A percentile compares a stretch with the other conserved stretches of the same genome.
phyloP scores from a whole-genome alignment of 1,284 basidiomycete species.

The Neonothopanus nambi region DNA sequence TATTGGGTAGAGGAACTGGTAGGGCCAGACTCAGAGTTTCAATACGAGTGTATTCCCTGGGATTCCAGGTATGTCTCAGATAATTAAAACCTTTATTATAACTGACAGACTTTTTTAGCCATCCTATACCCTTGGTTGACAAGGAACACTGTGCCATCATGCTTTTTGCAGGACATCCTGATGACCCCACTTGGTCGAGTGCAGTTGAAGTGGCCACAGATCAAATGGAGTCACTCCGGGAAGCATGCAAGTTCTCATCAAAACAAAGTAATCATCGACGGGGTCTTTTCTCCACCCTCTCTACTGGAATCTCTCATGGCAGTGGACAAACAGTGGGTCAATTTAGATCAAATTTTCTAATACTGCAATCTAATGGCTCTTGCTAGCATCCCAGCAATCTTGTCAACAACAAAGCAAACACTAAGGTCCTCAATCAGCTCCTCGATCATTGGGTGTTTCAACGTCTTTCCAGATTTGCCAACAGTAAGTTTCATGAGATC shows the following conservation, averaged over 20 bases:
- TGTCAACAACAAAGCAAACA: not conserved
- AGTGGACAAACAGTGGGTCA: not conserved
- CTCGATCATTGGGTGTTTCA: not conserved
- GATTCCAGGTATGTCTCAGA: not conserved
- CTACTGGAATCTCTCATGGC: not conserved
- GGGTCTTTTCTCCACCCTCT: not conserved
- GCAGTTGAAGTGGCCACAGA: not conserved
- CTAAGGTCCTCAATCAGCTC: not conserved
- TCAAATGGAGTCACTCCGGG: not conserved
- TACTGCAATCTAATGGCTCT: not conserved
- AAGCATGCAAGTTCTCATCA: not conserved
- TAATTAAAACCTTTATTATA: no score
- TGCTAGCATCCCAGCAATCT: not conserved
- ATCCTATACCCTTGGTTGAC: not conserved
- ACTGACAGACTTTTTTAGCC: no score
- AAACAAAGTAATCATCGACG: not conserved
- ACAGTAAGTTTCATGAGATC: not conserved
- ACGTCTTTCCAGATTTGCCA: not conserved
- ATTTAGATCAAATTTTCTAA: not conserved
- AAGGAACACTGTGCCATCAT: not conserved
- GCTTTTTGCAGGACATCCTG: not conserved
- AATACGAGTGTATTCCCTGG: not conserved
- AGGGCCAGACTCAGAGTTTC: not conserved
- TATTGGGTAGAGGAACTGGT: not conserved
- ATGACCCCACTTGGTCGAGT: not conserved